Evolutionary conservation across 2,329 filamentous ascomycete species (phyloP), one percentile per base, ranked within the genome.

Genomic region (Colletotrichum spaethianum): DNA sequence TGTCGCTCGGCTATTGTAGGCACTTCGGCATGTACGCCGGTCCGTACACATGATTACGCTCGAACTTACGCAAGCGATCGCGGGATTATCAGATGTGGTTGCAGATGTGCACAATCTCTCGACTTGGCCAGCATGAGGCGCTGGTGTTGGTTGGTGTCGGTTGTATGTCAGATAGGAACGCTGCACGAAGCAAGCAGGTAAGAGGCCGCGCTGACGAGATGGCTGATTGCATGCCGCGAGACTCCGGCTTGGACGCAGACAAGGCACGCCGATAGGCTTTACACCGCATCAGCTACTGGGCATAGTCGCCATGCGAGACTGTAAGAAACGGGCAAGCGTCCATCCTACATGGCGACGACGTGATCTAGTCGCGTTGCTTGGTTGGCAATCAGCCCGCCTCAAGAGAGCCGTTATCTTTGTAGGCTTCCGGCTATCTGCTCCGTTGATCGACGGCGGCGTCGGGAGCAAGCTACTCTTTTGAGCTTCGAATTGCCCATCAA

Each of bases 1-100:
- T 69, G 69, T 44, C 42, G 44, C 44, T 72, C 70, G 65, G 70
- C 38, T 72, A 70, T 63, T 69, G 53, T 40, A 70, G 70, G 70
- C 52, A 52, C 33, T 60, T 70, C 59, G 60, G 53, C 59, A 69
- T 59, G 69, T 53, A 59, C 40, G 42, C 52, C 33, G 28, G 53
- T 18, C 48, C 52, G 36, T 42, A 36, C 42, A 53, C 53, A 64
- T 20, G 46, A 64, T 72, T 72, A 72, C 70, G 65, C 55, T 53
- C 33, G 14, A 38, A 70, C 59, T 72, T 70, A 70, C 70, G 65
- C 65, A 72, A 72, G 65, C 69, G 44, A 72, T 64, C 70, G 66
- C 52, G 23, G 69, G 57, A 72, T 44, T 28, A 36, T 42, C 46
- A 59, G 48, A 28, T 64, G 65, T 38, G 50, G 64, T 68, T 63